phyloP scores from a whole-genome alignment of 768 basidiomycete species.

The Neoboletus brunneissimus region DNA sequence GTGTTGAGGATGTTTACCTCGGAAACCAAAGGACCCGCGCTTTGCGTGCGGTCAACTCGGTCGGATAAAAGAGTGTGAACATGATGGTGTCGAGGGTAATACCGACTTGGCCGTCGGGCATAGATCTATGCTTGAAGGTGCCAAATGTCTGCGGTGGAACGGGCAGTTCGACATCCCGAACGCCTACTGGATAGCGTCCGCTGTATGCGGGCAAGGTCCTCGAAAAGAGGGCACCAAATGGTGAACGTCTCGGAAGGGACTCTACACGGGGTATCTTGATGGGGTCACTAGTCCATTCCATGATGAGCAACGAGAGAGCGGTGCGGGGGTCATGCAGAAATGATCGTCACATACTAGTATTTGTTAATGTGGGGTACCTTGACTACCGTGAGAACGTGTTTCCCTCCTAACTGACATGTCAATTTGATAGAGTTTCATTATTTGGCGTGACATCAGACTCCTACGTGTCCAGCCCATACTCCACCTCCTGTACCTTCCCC shows the following conservation, averaged over 20 bases:
- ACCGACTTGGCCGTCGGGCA: constrained; percentile 21
- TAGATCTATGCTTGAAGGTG: constrained; percentile 25
- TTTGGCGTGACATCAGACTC: too few species aligned
- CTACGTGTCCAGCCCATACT: too few species aligned
- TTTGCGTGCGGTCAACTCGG: constrained; percentile 3
- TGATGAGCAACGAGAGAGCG: neutral
- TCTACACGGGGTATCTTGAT: neutral
- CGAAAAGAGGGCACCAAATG: constrained; percentile 21
- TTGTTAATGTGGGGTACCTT: neutral
- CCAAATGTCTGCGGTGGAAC: constrained; percentile 25
- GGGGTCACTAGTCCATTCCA: neutral
- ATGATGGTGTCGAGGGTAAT: constrained; percentile 30
- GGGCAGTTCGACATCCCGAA: constrained; percentile 33
- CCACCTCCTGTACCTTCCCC: neutral
- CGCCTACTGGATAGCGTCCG: constrained; percentile 31
- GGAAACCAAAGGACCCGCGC: constrained; percentile 27
- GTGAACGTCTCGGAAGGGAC: neutral
- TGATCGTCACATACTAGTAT: neutral
- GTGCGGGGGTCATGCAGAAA: neutral
- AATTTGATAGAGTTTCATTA: too few species aligned
- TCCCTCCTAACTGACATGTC: neutral
- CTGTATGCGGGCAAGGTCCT: constrained; percentile 31
- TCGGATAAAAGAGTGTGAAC: constrained; percentile 35
- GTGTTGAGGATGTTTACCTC: constrained; percentile 14
- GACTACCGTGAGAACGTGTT: neutral